Conservation (phyloP, 306 rosid genomes). For the Vigna nakashimae region DNA sequence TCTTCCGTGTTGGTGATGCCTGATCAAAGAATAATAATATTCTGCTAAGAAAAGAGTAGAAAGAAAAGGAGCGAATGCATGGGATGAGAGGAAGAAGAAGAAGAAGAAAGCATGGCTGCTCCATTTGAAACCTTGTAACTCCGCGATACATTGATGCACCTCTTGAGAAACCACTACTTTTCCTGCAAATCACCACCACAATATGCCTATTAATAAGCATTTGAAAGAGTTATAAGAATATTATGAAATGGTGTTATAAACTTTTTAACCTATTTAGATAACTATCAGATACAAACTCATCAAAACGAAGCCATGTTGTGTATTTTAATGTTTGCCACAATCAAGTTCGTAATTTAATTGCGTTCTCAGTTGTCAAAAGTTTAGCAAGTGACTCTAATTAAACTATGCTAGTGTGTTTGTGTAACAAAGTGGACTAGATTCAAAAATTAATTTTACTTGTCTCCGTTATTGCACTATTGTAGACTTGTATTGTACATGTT, state of each 20-base stretch:
- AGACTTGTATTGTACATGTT: neutral
- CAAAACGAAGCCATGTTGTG: neutral
- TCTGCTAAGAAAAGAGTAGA: neutral
- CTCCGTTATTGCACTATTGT: neutral
- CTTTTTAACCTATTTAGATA: neutral
- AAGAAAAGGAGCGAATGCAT: neutral
- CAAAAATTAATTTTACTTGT: neutral
- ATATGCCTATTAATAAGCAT: neutral
- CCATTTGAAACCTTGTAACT: conserved; percentile 77
- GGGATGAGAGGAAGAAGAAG: neutral
- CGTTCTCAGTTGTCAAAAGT: neutral
- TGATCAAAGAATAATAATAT: conserved; percentile 32
- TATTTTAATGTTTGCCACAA: neutral
- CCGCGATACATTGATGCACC: conserved; percentile 99
- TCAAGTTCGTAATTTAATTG: neutral
- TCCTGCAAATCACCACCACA: conserved; percentile 60
- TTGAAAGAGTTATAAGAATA: neutral
- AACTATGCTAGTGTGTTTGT: neutral
- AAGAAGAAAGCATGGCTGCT: conserved; percentile 20
- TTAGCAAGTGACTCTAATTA: neutral
- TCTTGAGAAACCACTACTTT: conserved; percentile 97
- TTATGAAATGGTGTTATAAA: neutral
- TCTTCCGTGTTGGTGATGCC: conserved; percentile 99
- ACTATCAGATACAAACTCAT: neutral
- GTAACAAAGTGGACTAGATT: neutral